These are phyloP conservation scores for Alternaria alternata DNA, from an alignment of 2,329 filamentous ascomycete genomes.

Conservation along the genomic window DNA sequence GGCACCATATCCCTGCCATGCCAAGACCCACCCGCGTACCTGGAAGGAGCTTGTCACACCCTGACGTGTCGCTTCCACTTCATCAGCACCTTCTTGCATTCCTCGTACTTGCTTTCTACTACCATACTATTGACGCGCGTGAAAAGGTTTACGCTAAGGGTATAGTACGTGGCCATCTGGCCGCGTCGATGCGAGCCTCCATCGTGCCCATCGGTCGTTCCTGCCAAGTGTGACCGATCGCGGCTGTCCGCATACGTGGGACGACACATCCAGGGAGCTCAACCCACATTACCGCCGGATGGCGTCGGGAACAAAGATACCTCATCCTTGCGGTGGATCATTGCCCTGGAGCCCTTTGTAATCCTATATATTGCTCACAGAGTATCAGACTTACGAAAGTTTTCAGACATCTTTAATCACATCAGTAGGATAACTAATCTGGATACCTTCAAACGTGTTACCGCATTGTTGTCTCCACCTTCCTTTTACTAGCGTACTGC, in stretches of 20 bases:
- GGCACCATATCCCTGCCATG: conserved; percentile 15
- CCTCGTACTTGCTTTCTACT: not conserved
- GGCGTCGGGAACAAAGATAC: not conserved
- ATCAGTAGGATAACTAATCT: not conserved
- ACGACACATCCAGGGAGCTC: not conserved
- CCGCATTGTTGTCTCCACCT: not conserved
- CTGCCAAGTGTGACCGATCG: not conserved
- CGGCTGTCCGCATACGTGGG: conserved; percentile 2
- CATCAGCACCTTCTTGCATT: not conserved
- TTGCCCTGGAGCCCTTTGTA: not conserved
- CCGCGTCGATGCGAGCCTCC: not conserved
- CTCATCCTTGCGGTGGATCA: not conserved
- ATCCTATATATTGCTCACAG: not conserved
- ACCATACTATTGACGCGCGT: too few relatives aligned
- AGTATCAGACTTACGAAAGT: not conserved
- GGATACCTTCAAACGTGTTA: not conserved
- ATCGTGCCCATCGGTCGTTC: not conserved
- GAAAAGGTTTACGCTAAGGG: not conserved
- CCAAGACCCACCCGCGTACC: conserved; percentile 15
- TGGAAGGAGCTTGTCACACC: conserved; percentile 14
- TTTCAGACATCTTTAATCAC: not conserved
- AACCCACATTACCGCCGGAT: conserved; percentile 1
- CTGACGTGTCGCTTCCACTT: not conserved
- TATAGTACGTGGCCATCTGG: not conserved
- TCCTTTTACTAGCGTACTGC: not conserved